Conservation (phyloP, 108 stramenopile genomes). For the Fragilariopsis cylindrus region DNA sequence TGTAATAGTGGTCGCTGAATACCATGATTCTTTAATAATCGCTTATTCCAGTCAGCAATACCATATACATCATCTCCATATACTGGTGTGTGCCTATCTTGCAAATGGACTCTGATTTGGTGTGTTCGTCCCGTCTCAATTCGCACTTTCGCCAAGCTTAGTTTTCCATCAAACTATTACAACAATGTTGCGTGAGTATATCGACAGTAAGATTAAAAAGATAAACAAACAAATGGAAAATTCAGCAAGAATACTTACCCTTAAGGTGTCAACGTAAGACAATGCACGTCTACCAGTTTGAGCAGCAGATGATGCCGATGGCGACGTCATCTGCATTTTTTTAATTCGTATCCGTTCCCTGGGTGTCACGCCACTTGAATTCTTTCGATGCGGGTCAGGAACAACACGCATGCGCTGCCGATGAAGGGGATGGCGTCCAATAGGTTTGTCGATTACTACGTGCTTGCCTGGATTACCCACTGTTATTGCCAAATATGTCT, state of each 20-base stretch:
- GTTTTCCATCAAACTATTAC: conserved; percentile 87
- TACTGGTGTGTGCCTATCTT: conserved; percentile 93
- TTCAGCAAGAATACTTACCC: no score
- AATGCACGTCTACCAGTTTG: conserved; percentile 80
- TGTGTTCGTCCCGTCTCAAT: conserved; percentile 97
- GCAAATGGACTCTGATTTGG: conserved; percentile 90
- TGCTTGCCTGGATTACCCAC: conserved; percentile 86
- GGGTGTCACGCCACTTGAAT: conserved; percentile 36
- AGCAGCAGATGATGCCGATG: conserved; percentile 15
- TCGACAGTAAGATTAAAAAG: conserved; percentile 34
- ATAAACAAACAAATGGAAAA: no score
- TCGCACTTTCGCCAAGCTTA: conserved; percentile 80
- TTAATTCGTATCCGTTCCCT: conserved; percentile 23
- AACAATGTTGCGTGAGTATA: conserved; percentile 24
- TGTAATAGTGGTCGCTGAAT: conserved; percentile 89
- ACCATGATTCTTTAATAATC: conserved; percentile 63
- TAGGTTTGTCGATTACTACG: conserved; percentile 89
- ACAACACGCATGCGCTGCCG: conserved; percentile 94
- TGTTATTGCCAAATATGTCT: conserved; percentile 89
- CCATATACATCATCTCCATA: conserved; percentile 97
- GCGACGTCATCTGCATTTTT: background rate
- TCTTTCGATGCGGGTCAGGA: conserved; percentile 61
- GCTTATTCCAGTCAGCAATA: conserved; percentile 88
- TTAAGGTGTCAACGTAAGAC: conserved; percentile 48
- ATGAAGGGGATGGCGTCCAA: conserved; percentile 91